phyloP scores from a whole-genome alignment of 2,329 filamentous ascomycete species.

The Colletotrichum tanaceti region DNA sequence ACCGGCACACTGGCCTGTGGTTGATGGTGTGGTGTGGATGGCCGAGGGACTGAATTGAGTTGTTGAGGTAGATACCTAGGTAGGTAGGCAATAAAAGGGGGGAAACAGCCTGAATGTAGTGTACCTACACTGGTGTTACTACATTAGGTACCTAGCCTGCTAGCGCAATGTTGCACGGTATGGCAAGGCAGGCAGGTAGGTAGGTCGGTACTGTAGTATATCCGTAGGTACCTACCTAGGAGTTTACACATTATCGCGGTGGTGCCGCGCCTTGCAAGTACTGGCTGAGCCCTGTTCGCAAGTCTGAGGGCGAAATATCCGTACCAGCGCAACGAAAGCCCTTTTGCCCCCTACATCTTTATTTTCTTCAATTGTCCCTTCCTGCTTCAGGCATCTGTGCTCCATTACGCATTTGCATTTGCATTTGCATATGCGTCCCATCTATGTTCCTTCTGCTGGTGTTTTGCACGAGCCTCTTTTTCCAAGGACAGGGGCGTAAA shows the following conservation, averaged over 20 bases:
- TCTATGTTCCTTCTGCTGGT: constrained; percentile 20
- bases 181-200: not conserved
- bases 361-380: no score
- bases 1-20: constrained; percentile 13
- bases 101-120: no score
- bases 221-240: no score
- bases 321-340: constrained; percentile 1
- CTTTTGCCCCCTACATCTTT: no score
- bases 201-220: no score
- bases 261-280: constrained; percentile 29
- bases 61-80: no score
- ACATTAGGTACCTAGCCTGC: no score
- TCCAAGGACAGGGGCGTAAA: not conserved
- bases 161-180: constrained; percentile 21
- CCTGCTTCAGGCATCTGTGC: constrained; percentile 29
- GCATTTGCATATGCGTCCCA: constrained; percentile 35
- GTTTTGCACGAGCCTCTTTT: constrained; percentile 25
- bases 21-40: constrained; percentile 6
- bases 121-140: not conserved
- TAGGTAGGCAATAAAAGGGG: no score
- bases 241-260: not conserved
- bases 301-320: not conserved
- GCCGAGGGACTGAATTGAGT: no score
- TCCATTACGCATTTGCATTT: constrained; percentile 24
- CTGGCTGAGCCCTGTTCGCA: constrained; percentile 13